Evolutionary conservation across 768 basidiomycete species (phyloP).

Genomic region (Serendipita sp.): DNA sequence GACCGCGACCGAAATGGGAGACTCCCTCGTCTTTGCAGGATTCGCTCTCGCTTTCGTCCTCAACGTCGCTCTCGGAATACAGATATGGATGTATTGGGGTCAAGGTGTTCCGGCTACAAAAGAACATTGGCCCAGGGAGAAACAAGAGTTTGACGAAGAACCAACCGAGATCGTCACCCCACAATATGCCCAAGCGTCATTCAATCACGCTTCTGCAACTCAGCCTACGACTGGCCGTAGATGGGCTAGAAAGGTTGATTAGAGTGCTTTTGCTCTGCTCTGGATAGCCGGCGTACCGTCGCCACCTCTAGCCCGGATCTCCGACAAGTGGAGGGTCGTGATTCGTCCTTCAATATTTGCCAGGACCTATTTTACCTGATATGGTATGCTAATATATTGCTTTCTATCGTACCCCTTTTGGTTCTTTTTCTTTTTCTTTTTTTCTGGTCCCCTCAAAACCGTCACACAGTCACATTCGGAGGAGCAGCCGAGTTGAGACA

Average conservation of each 20-base stretch:
- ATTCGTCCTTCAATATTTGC: background rate
- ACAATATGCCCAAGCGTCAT: slow-evolving; percentile 23
- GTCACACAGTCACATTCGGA: background rate
- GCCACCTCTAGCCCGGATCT: background rate
- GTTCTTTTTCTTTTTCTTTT: too few species aligned
- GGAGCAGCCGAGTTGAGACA: background rate
- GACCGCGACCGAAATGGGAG: slow-evolving; percentile 77
- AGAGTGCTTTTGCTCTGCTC: slow-evolving; percentile 1
- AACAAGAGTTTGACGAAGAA: slow-evolving; percentile 12
- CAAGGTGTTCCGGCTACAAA: slow-evolving; percentile 17
- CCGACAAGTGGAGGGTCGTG: background rate
- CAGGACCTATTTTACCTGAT: background rate
- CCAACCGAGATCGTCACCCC: slow-evolving; percentile 29
- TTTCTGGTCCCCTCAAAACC: background rate
- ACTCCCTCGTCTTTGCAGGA: slow-evolving; percentile 62
- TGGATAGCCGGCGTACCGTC: slow-evolving; percentile 4
- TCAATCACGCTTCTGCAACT: slow-evolving; percentile 20
- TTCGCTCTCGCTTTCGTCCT: slow-evolving; percentile 70
- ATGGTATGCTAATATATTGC: slow-evolving; percentile 1
- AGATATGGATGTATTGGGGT: slow-evolving; percentile 78
- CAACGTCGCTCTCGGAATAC: slow-evolving; percentile 68
- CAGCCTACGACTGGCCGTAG: slow-evolving; percentile 34
- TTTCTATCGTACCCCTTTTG: background rate
- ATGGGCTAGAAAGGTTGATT: slow-evolving; percentile 66
- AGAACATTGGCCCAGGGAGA: slow-evolving; percentile 15